These are phyloP conservation scores for Chlamydomonas reinhardtii DNA, from an alignment of 163 green algal species.

Conservation along the genomic window DNA sequence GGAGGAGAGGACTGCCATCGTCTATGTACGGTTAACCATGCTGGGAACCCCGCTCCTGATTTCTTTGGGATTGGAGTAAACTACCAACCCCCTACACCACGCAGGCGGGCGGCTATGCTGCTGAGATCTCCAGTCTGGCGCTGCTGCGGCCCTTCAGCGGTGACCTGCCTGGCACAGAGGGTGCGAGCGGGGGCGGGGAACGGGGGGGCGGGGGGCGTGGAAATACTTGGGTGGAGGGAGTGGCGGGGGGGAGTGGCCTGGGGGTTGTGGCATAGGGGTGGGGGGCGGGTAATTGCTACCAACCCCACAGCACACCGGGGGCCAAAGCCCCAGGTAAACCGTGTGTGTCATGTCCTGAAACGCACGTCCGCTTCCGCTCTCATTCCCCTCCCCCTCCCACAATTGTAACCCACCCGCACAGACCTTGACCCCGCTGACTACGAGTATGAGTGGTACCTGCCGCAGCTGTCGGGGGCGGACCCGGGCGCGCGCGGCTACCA, in stretches of 20 bases:
- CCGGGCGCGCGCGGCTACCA: conserved; percentile 47
- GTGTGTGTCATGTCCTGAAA: no score
- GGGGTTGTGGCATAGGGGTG: no score
- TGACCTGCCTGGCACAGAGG: background rate
- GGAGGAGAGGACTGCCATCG: no score
- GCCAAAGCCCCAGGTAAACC: no score
- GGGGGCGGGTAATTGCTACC: no score
- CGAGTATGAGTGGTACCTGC: conserved; percentile 53
- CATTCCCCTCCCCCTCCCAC: background rate
- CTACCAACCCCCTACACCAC: no score
- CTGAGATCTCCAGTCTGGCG: conserved; percentile 27
- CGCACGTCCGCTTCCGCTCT: background rate
- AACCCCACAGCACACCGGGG: no score
- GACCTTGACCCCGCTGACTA: background rate
- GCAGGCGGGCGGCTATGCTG: conserved; percentile 34
- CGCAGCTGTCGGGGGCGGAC: conserved; percentile 5
- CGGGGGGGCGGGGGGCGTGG: background rate
- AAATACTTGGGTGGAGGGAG: no score
- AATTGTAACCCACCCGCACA: background rate
- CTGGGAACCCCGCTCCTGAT: no score
- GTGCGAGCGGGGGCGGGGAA: background rate
- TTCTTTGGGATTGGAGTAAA: no score
- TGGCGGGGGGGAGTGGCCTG: no score
- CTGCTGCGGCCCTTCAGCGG: conserved; percentile 30
- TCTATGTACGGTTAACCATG: no score